Evolutionary conservation across 176 grass and related monocot genomes (phyloP).

Genomic region (Rhynchospora breviuscula): DNA sequence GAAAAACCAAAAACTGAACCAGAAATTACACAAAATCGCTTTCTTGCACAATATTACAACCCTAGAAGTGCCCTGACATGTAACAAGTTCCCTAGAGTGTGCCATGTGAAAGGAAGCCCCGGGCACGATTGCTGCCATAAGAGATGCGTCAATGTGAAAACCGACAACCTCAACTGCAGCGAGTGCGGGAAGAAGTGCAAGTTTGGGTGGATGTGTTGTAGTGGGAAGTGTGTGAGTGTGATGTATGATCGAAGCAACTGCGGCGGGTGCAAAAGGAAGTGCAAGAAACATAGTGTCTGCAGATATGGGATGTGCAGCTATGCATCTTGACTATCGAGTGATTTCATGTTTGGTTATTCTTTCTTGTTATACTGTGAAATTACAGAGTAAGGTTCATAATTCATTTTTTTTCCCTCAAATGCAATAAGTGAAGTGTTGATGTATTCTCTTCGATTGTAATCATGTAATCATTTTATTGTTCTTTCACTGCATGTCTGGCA

Average conservation of each 20-base stretch:
- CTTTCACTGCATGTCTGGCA: neutral
- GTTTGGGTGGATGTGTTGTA: constrained; percentile 20
- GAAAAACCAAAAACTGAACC: neutral
- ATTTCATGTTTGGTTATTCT: neutral
- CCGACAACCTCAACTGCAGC: constrained; percentile 27
- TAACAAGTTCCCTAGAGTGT: constrained; percentile 5
- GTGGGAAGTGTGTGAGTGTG: constrained; percentile 24
- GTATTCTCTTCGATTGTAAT: neutral
- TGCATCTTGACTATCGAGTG: constrained; percentile 21
- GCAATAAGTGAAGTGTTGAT: neutral
- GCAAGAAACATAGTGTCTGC: constrained; percentile 13
- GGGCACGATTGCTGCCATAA: constrained; percentile 21
- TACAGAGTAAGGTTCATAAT: neutral
- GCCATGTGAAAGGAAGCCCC: constrained; percentile 11
- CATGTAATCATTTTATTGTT: neutral
- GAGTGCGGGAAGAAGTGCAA: constrained; percentile 15
- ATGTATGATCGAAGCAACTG: constrained; percentile 25
- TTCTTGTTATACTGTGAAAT: neutral
- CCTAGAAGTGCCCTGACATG: constrained; percentile 9
- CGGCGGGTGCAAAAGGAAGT: constrained; percentile 26
- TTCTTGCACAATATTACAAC: constrained; percentile 12
- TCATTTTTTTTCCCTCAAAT: neutral
- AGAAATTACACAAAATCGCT: neutral
- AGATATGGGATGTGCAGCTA: constrained; percentile 34
- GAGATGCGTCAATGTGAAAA: constrained; percentile 25